Percentiles rank a stretch among this genome's conserved stretches.
Evolutionary conservation across 345 rosid genomes (phyloP).

Genomic region (Excoecaria cochinchinensis): DNA sequence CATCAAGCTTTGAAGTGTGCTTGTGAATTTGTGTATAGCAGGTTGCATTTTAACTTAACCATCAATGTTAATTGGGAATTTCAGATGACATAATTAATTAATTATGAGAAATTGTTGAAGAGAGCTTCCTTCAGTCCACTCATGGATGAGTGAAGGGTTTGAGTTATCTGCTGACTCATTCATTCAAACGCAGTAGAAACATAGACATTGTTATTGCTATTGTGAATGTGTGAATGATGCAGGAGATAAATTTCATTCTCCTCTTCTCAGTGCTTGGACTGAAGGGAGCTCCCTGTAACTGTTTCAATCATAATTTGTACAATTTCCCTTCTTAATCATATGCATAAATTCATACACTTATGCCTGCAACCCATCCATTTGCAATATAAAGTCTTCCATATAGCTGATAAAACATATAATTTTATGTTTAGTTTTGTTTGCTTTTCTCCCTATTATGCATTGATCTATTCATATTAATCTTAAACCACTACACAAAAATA

Average conservation of each 20-base stretch:
- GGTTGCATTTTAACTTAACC: neutral
- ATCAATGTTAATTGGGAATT: neutral
- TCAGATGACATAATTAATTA: neutral
- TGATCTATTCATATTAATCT: too few species aligned
- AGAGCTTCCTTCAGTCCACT: conserved; percentile 56
- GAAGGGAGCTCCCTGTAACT: conserved; percentile 48
- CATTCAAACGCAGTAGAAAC: conserved; percentile 43
- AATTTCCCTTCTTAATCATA: neutral
- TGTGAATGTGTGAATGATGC: conserved; percentile 34
- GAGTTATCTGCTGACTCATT: conserved; percentile 56
- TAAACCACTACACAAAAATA: too few species aligned
- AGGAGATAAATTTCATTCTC: conserved; percentile 39
- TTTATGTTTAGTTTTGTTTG: too few species aligned
- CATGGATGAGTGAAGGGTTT: conserved; percentile 36
- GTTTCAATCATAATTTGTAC: neutral
- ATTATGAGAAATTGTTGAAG: conserved; percentile 17
- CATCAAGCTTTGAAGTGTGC: too few species aligned
- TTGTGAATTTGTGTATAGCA: neutral
- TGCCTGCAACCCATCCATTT: neutral
- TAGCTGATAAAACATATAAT: too few species aligned
- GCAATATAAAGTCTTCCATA: neutral
- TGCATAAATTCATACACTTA: neutral
- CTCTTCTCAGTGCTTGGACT: conserved; percentile 46
- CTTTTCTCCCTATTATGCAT: too few species aligned
- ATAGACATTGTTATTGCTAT: neutral